phyloP scores from a whole-genome alignment of 2,329 filamentous ascomycete species.

The Penicillium paneum region DNA sequence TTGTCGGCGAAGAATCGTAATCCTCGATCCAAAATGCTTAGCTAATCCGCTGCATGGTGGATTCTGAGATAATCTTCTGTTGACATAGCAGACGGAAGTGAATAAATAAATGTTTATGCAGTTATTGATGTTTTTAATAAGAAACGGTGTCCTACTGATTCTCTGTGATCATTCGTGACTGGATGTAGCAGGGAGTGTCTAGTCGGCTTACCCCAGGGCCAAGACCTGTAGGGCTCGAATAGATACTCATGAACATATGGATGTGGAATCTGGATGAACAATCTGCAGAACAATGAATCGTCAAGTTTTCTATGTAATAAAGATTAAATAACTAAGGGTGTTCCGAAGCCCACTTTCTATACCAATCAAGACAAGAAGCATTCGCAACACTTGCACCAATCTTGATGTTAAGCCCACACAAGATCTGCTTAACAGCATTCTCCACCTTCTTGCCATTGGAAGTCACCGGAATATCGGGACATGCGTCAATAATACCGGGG shows the following conservation, averaged over 20 bases:
- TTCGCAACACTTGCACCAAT: conserved; percentile 94
- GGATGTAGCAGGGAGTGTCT: neutral
- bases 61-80: neutral
- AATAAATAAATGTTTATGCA: neutral
- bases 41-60: conserved; percentile 24
- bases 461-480: conserved; percentile 83
- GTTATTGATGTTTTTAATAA: neutral
- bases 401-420: conserved; percentile 82
- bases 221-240: too few species aligned
- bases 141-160: too few species aligned
- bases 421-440: conserved; percentile 91
- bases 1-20: conserved; percentile 22
- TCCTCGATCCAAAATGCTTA: conserved; percentile 26
- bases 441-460: conserved; percentile 98
- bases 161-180: neutral
- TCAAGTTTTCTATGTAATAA: neutral
- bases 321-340: conserved; percentile 35
- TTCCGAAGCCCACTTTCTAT: conserved; percentile 68
- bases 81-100: neutral
- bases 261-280: too few species aligned
- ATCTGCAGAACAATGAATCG: too few species aligned
- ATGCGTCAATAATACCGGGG: conserved; percentile 76
- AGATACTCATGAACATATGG: neutral
- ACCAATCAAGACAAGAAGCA: conserved; percentile 83
- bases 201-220: conserved; percentile 6